Evolutionary conservation across 148 eudicot species (phyloP).

Genomic region (Drosera capensis): DNA sequence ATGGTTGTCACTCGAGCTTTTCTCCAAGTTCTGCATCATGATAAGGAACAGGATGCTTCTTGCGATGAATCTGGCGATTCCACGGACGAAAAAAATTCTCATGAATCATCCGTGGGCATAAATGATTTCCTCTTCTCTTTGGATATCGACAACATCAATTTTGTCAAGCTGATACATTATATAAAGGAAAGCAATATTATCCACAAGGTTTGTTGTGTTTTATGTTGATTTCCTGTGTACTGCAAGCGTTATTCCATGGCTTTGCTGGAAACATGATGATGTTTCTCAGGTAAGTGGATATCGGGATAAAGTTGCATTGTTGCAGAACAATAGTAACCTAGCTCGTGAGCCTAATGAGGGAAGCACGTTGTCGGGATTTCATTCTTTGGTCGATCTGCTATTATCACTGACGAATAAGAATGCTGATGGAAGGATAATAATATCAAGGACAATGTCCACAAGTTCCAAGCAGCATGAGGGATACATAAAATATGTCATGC

Average conservation of each 20-base stretch:
- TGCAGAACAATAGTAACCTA: constrained; percentile 16
- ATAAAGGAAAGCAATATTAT: constrained; percentile 80
- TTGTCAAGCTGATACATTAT: constrained; percentile 61
- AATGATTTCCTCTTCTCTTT: constrained; percentile 80
- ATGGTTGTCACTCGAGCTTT: constrained; percentile 65
- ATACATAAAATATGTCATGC: constrained; percentile 88
- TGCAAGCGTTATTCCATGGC: no score
- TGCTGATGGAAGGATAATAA: constrained; percentile 70
- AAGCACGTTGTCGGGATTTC: constrained; percentile 68
- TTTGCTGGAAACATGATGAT: background rate
- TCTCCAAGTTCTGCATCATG: constrained; percentile 29
- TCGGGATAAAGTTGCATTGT: constrained; percentile 46
- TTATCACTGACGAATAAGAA: constrained; percentile 56
- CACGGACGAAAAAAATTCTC: constrained; percentile 16
- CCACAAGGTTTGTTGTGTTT: constrained; percentile 50
- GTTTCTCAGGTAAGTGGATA: constrained; percentile 76
- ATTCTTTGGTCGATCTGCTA: constrained; percentile 53
- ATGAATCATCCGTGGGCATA: constrained; percentile 46
- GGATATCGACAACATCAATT: constrained; percentile 87
- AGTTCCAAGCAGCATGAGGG: constrained; percentile 37
- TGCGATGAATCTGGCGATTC: constrained; percentile 18
- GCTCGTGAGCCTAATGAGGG: constrained; percentile 24
- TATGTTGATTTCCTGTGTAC: background rate
- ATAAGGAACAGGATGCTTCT: constrained; percentile 10
- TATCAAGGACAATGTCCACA: constrained; percentile 31